Evolutionary conservation across 2,329 filamentous ascomycete species (phyloP), one percentile per base, ranked within the genome.

Genomic region (Phoma sp.): DNA sequence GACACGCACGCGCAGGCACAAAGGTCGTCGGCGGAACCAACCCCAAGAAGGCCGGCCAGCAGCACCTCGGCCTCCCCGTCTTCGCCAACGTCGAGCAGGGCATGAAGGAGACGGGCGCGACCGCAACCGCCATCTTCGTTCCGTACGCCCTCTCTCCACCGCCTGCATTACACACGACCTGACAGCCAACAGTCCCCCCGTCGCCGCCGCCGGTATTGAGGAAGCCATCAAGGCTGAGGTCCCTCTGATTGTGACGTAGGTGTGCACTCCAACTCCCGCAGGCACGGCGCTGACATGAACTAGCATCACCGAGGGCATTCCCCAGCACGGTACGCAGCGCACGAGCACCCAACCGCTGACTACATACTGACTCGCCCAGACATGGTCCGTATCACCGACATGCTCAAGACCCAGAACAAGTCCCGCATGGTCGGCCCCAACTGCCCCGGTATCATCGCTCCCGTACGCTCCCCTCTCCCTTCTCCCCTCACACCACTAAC

Each of bases 341-440:
- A 22, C 38, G 25, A 10, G 19, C 8, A 22, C 17, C 22, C 7
- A 13, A n/a, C 13, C 1, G 3, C 33, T 13, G 29, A 40, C 12
- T 37, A 6, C 8, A 32, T 22, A 31, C 71, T 75, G 38, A 74
- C 33, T 15, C 17, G 17, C 40, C 58, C 49, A 95, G 92, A 99
- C 82, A 99, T 99, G 95, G 92, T 98, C 71, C 92, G 94, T 82
- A 96, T 98, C 79, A 97, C 95, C 77, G 88, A 92, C 78, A 96
- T 98, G 79, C 86, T 99, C 77, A 98, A 97, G 86, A 91, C 93
- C 51, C 95, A 99, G 83, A 88, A 82, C 84, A 98, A 98, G 87
- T 97, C 94, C 67, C 90, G 95, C 76, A 86, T 99, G 73, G 92
- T 98, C 61, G 94, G 94, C 68, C 94, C 94, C 74, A 99, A 98